Evolutionary conservation across 2,329 filamentous ascomycete genomes (phyloP).

Genomic region (Scedosporium dehoogii): DNA sequence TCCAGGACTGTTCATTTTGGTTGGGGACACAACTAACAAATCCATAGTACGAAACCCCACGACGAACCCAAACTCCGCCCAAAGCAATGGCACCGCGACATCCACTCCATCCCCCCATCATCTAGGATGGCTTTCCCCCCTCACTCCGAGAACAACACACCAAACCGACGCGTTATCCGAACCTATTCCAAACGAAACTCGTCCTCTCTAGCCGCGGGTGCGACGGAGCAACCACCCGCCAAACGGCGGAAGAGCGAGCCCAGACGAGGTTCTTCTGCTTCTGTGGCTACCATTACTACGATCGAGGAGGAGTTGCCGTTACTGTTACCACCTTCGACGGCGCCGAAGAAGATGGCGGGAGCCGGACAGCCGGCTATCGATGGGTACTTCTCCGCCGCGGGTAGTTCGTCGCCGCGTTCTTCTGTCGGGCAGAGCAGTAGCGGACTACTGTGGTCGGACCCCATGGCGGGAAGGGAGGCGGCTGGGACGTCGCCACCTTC

Average conservation of each 20-base stretch:
- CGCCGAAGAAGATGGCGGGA: neutral
- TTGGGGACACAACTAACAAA: neutral
- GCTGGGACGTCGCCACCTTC: slow-evolving; percentile 1
- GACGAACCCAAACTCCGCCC: slow-evolving; percentile 3
- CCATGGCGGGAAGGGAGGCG: neutral
- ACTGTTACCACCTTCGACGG: neutral
- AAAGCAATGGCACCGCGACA: slow-evolving; percentile 1
- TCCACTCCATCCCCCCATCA: neutral
- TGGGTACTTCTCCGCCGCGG: neutral
- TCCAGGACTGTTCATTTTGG: neutral
- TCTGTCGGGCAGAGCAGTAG: neutral
- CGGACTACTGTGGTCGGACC: neutral
- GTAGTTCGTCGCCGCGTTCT: neutral
- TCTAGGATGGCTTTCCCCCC: neutral
- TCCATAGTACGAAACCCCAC: slow-evolving; percentile 3
- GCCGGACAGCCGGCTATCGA: neutral
- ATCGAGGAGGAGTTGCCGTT: too few species aligned
- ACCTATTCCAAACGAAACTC: slow-evolving; percentile 28
- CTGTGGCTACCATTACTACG: neutral
- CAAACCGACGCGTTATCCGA: slow-evolving; percentile 16
- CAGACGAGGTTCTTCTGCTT: neutral
- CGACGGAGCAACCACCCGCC: neutral
- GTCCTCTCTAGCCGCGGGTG: neutral
- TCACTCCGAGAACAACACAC: too few species aligned
- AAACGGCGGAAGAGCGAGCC: slow-evolving; percentile 1